Percentiles rank a stretch among this genome's conserved stretches.
Conservation (phyloP, 2,329 filamentous ascomycete genomes). For the Microsporum ferrugineum region DNA sequence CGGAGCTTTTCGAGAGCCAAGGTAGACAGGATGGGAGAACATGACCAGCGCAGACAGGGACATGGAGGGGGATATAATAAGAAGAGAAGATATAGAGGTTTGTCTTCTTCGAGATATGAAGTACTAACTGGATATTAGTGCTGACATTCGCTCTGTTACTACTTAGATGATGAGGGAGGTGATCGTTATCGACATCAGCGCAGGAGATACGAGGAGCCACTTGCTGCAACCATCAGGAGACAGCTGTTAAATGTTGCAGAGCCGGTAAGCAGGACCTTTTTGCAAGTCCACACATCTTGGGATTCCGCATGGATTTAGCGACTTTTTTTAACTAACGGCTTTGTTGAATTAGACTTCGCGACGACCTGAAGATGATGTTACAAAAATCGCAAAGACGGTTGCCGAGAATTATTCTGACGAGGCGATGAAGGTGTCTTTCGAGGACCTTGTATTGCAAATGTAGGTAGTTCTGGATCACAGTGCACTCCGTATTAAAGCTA, state of each 20-base stretch:
- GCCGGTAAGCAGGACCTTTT: conserved; percentile 37
- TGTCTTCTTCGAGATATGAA: conserved; percentile 15
- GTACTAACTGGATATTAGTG: background rate
- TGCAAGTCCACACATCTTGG: background rate
- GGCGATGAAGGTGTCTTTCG: conserved; percentile 61
- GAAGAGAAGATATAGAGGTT: conserved; percentile 73
- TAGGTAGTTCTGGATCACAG: conserved; percentile 29
- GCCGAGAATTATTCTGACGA: conserved; percentile 78
- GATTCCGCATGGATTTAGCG: background rate
- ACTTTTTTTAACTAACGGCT: background rate
- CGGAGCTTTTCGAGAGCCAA: background rate
- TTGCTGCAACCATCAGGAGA: conserved; percentile 60
- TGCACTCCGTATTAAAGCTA: background rate
- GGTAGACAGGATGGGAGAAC: conserved; percentile 39
- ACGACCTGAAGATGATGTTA: conserved; percentile 66
- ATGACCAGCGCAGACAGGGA: conserved; percentile 40
- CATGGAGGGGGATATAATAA: conserved; percentile 47
- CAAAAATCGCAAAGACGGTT: conserved; percentile 61
- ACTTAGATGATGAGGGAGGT: conserved; percentile 63
- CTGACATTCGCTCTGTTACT: background rate
- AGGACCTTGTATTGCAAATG: conserved; percentile 64
- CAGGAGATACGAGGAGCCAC: conserved; percentile 61
- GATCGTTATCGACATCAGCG: conserved; percentile 59
- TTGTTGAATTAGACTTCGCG: conserved; percentile 45
- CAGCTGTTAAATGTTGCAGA: conserved; percentile 73